Evolutionary conservation across 2,329 filamentous ascomycete genomes (phyloP), one percentile per base, ranked within the genome.

Genomic region (Coleophoma cylindrospora): DNA sequence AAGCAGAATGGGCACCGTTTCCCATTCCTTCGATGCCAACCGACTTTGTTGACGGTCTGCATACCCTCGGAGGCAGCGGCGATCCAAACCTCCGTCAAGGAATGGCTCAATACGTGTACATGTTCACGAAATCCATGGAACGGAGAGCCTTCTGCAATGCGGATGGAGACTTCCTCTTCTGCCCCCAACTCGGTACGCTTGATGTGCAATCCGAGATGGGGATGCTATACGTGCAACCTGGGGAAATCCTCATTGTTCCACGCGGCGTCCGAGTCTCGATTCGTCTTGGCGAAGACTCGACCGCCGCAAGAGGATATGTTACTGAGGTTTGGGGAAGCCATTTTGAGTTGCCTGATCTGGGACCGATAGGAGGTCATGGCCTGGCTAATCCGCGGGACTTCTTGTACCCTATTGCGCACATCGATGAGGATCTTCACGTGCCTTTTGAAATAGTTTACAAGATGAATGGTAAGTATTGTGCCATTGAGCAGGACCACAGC

Each of bases 311-410:
- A 47, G 82, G 82, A 12, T 84, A 84, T 62, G 79, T 84, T 44
- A 76, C 82, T 38, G 83, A 87, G 64, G 68, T 86, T 21, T 86
- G 83, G 64, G 80, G 84, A 48, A 75, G 75, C 2, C 79, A 79
- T 60, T 86, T 83, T 59, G 69, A 76, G 45, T 73, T 87, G 0
- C 83, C 83, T 1, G 83, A 86, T 49, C 71, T 87, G 1, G 83
- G 83, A 0, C 81, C 81, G 0, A 73, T 87, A 27, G 83, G 83
- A 4, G 80, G 78, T 11, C 84, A 84, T 57, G 79, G 80, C 2
- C 69, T 86, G 3, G 83, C 83, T 21, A 83, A 85, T 57, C 70
- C 75, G 4, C 74, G 83, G 8, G 83, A 87, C 66, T 87, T 87
- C 64, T 73, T 84, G 57, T 74, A 73, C 7, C 83, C 83, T 0